Evolutionary conservation across 495 filamentous ascomycete species (phyloP).

Genomic region (Sporormia fimetaria): DNA sequence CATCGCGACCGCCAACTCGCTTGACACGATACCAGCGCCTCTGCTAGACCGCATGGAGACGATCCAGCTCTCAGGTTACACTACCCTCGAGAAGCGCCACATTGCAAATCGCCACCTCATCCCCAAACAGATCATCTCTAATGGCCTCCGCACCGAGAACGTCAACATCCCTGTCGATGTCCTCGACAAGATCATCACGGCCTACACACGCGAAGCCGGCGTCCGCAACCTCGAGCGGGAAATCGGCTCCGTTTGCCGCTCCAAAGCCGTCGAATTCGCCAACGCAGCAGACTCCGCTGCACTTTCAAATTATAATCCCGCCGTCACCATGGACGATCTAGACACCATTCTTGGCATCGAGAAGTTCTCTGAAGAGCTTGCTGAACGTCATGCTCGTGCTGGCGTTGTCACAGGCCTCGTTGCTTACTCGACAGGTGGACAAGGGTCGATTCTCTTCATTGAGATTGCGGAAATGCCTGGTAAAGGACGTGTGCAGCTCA

Average conservation of each 20-base stretch:
- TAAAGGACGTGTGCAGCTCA: conserved; percentile 85
- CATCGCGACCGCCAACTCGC: conserved; percentile 94
- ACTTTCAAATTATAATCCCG: conserved; percentile 58
- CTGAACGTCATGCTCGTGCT: conserved; percentile 74
- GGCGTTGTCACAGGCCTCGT: conserved; percentile 96
- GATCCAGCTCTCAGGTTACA: conserved; percentile 85
- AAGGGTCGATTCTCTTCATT: conserved; percentile 96
- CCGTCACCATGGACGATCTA: conserved; percentile 63
- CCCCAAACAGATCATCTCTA: conserved; percentile 76
- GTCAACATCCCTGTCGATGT: conserved; percentile 69
- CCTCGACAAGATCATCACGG: conserved; percentile 84
- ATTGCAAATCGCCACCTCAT: conserved; percentile 89
- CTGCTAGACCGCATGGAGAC: conserved; percentile 97
- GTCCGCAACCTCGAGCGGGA: conserved; percentile 95
- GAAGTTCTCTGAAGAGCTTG: conserved; percentile 89
- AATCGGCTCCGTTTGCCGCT: conserved; percentile 84
- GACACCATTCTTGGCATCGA: conserved; percentile 89
- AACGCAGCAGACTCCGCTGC: conserved; percentile 73
- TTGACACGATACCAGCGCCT: conserved; percentile 89
- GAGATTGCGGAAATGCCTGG: conserved; percentile 97
- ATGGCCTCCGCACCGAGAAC: conserved; percentile 66
- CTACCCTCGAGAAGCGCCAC: conserved; percentile 93
- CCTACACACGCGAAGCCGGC: conserved; percentile 95
- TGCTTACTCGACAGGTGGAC: conserved; percentile 85
- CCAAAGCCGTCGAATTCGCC: conserved; percentile 89